Conservation (phyloP, 306 rosid genomes). For the Mimosa pudica region DNA sequence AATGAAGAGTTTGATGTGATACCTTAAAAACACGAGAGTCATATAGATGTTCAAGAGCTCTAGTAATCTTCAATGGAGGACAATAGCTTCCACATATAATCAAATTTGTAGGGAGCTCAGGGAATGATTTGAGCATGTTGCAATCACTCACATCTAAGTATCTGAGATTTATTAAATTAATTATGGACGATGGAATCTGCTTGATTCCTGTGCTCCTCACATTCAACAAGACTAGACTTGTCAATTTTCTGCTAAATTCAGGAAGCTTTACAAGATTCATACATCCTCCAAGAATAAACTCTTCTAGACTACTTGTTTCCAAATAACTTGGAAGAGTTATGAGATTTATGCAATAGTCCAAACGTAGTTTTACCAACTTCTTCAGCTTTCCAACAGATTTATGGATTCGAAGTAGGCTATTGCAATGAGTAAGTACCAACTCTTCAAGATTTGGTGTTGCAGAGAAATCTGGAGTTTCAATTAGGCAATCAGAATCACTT, state of each 20-base stretch:
- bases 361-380: neutral
- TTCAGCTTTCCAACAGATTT: neutral
- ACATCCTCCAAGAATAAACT: neutral
- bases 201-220: neutral
- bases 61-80: neutral
- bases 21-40: neutral
- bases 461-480: neutral
- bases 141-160: neutral
- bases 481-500: neutral
- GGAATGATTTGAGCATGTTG: neutral
- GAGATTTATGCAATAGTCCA: neutral
- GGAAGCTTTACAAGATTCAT: neutral
- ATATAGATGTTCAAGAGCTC: neutral
- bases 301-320: neutral
- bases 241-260: neutral
- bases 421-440: neutral
- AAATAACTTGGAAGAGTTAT: conserved; percentile 15
- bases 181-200: neutral
- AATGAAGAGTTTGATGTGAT: neutral
- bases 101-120: neutral
- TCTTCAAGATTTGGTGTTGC: conserved; percentile 2
- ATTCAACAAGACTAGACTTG: neutral
- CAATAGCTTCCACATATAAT: neutral
- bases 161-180: neutral
- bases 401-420: neutral